phyloP scores from a whole-genome alignment of 1,139 yeast species.

The Suhomyces chickasaworum region DNA sequence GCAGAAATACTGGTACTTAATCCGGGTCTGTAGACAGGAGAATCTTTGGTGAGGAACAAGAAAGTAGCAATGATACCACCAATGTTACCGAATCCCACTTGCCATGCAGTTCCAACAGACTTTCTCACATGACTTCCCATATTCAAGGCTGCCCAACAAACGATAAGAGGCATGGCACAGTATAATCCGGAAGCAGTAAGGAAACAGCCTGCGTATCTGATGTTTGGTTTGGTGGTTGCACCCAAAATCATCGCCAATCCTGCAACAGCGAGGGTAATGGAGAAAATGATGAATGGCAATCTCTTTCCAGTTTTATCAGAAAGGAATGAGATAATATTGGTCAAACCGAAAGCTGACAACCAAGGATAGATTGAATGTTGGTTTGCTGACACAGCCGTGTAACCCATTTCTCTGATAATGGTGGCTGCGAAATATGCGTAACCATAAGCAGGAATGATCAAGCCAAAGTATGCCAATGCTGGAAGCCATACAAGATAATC shows the following conservation, averaged over 20 bases:
- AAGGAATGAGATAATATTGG: slow-evolving; percentile 46
- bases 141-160: slow-evolving; percentile 72
- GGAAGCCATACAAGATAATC: slow-evolving; percentile 54
- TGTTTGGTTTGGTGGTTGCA: slow-evolving; percentile 33
- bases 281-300: slow-evolving; percentile 47
- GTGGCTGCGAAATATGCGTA: slow-evolving; percentile 73
- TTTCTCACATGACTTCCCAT: slow-evolving; percentile 72
- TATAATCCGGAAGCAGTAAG: slow-evolving; percentile 65
- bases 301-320: slow-evolving; percentile 54
- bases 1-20: slow-evolving; percentile 56
- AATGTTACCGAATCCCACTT: slow-evolving; percentile 79
- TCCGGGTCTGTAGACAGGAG: slow-evolving; percentile 63
- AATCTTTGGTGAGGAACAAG: slow-evolving; percentile 56
- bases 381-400: slow-evolving; percentile 64
- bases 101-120: slow-evolving; percentile 73
- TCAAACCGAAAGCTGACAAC: slow-evolving; percentile 61
- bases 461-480: slow-evolving; percentile 62
- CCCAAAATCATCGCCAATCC: slow-evolving; percentile 59
- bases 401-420: slow-evolving; percentile 58
- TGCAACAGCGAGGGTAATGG: slow-evolving; percentile 46
- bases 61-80: slow-evolving; percentile 79
- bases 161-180: slow-evolving; percentile 71
- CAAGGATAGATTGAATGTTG: slow-evolving; percentile 73
- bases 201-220: slow-evolving; percentile 74
- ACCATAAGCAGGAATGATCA: slow-evolving; percentile 68